Conservation (phyloP, 2,329 filamentous ascomycete genomes). For the Fusarium drepaniforme region DNA sequence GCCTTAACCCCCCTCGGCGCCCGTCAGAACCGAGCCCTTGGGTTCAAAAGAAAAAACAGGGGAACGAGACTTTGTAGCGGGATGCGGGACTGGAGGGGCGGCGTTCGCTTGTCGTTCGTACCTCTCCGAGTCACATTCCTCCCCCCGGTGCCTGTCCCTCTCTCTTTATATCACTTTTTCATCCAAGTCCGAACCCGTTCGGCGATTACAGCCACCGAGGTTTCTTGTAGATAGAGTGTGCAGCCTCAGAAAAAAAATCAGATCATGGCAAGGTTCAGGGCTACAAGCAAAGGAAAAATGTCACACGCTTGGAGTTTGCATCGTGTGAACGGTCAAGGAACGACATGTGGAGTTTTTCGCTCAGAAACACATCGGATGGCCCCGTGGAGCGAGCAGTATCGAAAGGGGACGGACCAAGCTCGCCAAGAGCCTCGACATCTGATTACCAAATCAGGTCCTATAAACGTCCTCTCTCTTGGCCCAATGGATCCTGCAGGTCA, state of each 20-base stretch:
- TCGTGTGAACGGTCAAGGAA: conserved; percentile 4
- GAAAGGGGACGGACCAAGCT: background rate
- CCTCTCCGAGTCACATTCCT: conserved; percentile 34
- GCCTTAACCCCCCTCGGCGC: background rate
- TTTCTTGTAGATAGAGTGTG: background rate
- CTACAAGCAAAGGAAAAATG: no score
- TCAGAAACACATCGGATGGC: background rate
- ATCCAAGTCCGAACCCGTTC: conserved; percentile 27
- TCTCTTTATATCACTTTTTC: conserved; percentile 6
- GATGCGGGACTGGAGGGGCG: conserved; percentile 8
- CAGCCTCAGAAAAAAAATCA: background rate
- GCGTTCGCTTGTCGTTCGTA: conserved; percentile 12
- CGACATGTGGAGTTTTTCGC: background rate
- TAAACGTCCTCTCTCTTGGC: background rate
- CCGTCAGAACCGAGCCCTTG: conserved; percentile 26
- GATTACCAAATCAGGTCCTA: conserved; percentile 1
- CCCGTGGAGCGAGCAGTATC: background rate
- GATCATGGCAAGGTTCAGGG: background rate
- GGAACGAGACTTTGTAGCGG: conserved; percentile 11
- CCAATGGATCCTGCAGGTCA: background rate
- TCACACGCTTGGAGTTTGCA: background rate
- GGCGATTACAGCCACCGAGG: conserved; percentile 22
- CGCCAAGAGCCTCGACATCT: background rate
- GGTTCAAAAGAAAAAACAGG: background rate
- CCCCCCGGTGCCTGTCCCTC: background rate